Evolutionary conservation across 495 filamentous ascomycete genomes (phyloP).

Genomic region (Penicillium cosmopolitanum): DNA sequence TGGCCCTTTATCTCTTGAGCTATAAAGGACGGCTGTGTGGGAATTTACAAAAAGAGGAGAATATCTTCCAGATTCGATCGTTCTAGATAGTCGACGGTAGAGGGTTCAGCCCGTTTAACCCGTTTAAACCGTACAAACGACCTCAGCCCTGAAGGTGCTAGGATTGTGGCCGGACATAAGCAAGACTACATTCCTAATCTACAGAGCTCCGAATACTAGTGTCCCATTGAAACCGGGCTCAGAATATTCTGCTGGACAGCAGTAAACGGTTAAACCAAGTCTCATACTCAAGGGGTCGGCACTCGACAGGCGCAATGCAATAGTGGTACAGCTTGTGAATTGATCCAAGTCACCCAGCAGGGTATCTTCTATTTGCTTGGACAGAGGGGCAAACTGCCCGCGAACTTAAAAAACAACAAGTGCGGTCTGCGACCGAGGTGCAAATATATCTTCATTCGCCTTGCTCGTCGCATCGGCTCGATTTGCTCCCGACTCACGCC

Average conservation of each 20-base stretch:
- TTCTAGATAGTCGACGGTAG: too few species aligned
- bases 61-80: too few species aligned
- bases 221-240: background rate
- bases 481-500: conserved; percentile 20
- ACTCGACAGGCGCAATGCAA: conserved; percentile 12
- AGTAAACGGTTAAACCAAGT: background rate
- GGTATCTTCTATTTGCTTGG: conserved; percentile 50
- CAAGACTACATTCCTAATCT: background rate
- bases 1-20: background rate
- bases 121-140: background rate
- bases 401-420: conserved; percentile 32
- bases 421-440: conserved; percentile 25
- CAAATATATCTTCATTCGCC: conserved; percentile 24
- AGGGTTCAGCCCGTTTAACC: too few species aligned
- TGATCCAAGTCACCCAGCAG: conserved; percentile 44
- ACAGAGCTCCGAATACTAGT: background rate
- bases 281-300: background rate
- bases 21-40: background rate
- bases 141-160: background rate
- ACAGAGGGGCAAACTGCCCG: conserved; percentile 43
- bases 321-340: conserved; percentile 52
- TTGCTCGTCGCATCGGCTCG: conserved; percentile 17
- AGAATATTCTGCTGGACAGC: background rate
- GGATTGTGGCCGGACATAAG: background rate
- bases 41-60: background rate